Percentiles rank a stretch among this genome's conserved stretches.
phyloP scores from a whole-genome alignment of 2,329 filamentous ascomycete genomes.

The Talaromyces albobiverticillius region DNA sequence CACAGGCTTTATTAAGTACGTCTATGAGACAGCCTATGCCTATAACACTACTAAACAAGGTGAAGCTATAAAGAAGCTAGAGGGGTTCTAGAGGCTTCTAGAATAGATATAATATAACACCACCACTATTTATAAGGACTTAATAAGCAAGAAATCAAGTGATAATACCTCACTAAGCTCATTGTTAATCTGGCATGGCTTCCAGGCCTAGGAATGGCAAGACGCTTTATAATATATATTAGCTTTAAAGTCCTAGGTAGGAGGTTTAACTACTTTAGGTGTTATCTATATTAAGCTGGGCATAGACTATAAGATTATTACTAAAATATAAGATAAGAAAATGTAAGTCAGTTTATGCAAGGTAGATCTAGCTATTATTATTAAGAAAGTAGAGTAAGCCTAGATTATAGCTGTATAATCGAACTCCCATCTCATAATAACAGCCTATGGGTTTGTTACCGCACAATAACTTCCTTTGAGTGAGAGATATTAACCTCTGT shows the following conservation, averaged over 20 bases:
- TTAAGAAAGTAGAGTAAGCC: not conserved
- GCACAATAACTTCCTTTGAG: not conserved
- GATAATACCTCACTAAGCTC: too few species aligned
- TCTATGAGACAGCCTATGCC: too few species aligned
- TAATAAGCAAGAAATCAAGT: too few species aligned
- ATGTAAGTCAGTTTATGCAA: not conserved
- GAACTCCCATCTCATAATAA: not conserved
- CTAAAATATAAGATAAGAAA: not conserved
- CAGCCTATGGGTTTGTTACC: not conserved
- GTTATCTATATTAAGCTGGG: not conserved
- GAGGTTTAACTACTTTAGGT: not conserved
- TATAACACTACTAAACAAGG: too few species aligned
- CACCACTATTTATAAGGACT: too few species aligned
- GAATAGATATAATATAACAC: too few species aligned
- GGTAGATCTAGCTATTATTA: not conserved
- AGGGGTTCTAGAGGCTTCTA: too few species aligned
- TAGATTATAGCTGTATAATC: not conserved
- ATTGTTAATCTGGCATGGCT: too few species aligned
- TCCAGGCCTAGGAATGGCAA: not conserved
- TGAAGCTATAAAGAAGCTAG: too few species aligned
- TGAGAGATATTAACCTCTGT: not conserved
- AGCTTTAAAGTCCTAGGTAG: not conserved
- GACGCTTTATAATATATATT: not conserved
- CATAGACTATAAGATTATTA: not conserved
- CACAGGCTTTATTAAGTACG: too few species aligned